Base-by-base conservation (phyloP, 306 rosid species). In the Betula pendula region DNA sequence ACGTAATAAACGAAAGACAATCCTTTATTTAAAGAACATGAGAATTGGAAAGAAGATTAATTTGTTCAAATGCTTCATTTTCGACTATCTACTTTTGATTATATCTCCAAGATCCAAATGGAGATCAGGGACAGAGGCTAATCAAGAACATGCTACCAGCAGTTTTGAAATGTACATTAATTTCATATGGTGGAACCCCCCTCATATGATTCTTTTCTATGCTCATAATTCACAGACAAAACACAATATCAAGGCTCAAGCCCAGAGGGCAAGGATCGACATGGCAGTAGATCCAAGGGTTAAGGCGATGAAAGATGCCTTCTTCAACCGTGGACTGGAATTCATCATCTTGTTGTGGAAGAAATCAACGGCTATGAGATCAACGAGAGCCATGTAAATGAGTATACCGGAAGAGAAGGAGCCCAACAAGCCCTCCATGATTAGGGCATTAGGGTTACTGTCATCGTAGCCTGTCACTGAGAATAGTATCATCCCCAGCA, bases 231-330 rank as follows among this genome's bases (percentile, higher is more conserved):
- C 42, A 38, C 16, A 67, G 19, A 38, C 48, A 67, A 35, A 19
- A 40, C 71, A 51, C 42, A 74, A 29, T 48, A 60, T 22, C 70
- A 8, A 66, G 0, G 22, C 42, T 85, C 88, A 94, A 58, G 97
- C 98, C 98, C 98, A 95, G 3, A 92, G 51, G 25, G 97, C 97
- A 0, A 95, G 89, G 80, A 95, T 82, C 63, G 98, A 95, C 98
- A 92, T 95, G 0, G 93, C 72, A 31, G 86, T 75, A 68, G 97
- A 95, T 70, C 98, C 97, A 19, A 95, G 89, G 47, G 84, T 87
- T 70, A 95, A 84, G 49, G 98, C 98, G 33, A 87, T 42, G 75
- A 88, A 92, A 33, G 92, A 92, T 3, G 73, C 80, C 80, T 86
- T 92, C 63, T 93, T 90, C 76, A 95, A 56, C 51, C 50, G 31